These are phyloP conservation scores for Lepidium campestre DNA, from an alignment of 441 rosid genomes.

Conservation along the genomic window DNA sequence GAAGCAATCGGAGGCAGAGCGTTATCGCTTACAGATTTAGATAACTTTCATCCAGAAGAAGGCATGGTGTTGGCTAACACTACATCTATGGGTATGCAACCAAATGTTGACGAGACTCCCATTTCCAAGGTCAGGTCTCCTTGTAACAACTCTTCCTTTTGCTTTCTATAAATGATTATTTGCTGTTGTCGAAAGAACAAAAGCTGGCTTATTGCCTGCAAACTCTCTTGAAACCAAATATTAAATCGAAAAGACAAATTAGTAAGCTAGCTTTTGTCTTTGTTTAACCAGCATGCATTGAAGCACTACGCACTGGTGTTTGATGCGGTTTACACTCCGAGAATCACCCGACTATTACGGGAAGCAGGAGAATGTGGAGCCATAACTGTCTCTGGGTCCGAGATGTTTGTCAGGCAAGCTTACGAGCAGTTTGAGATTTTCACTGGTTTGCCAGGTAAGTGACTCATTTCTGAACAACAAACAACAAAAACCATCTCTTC, in stretches of 20 bases:
- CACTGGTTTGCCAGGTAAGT: conserved; percentile 82
- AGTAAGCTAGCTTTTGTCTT: background rate
- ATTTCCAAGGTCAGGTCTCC: conserved; percentile 43
- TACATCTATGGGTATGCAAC: conserved; percentile 80
- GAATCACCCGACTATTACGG: conserved; percentile 66
- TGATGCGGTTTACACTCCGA: conserved; percentile 88
- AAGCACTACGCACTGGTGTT: conserved; percentile 69
- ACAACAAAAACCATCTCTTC: background rate
- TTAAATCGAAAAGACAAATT: background rate
- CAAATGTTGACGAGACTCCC: conserved; percentile 59
- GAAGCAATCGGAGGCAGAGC: conserved; percentile 53
- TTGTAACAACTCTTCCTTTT: background rate
- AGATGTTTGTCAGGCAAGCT: conserved; percentile 93
- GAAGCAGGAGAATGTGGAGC: conserved; percentile 87
- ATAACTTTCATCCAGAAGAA: conserved; percentile 50
- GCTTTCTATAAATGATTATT: background rate
- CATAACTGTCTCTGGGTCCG: conserved; percentile 58
- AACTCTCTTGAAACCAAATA: background rate
- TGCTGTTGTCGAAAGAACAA: background rate
- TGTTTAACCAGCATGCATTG: conserved; percentile 51
- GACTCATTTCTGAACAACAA: background rate
- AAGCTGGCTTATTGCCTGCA: background rate
- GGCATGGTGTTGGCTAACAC: conserved; percentile 67
- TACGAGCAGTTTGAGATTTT: conserved; percentile 76
- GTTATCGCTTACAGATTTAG: conserved; percentile 47